Percentiles rank a stretch among this genome's conserved stretches.
These are phyloP conservation scores for Auriculariales sp. DNA, from an alignment of 768 basidiomycete species.

Conservation along the genomic window DNA sequence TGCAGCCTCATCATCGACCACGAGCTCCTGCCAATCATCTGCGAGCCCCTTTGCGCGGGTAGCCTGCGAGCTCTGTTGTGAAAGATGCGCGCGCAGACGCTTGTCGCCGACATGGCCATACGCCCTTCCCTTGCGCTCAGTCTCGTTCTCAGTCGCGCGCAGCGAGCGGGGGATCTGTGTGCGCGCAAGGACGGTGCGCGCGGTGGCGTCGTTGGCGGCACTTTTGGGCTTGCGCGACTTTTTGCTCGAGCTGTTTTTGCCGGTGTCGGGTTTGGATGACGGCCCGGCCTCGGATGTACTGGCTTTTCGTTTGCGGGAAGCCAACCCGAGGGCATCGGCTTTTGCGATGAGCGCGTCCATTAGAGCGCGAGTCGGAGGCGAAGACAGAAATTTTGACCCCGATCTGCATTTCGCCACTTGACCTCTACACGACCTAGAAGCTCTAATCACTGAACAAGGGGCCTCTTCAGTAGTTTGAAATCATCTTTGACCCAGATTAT, in stretches of 20 bases:
- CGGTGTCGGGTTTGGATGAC: no score
- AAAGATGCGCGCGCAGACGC: slow-evolving; percentile 59
- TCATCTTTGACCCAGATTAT: no score
- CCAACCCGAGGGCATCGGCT: slow-evolving; percentile 41
- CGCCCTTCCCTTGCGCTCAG: slow-evolving; percentile 17
- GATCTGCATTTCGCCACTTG: no score
- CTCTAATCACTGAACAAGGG: no score
- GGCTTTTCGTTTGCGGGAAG: slow-evolving; percentile 18
- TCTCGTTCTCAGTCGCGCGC: slow-evolving; percentile 23
- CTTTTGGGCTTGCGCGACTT: no score
- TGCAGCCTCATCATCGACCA: slow-evolving; percentile 36
- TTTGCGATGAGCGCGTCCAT: slow-evolving; percentile 69
- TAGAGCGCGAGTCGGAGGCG: background rate
- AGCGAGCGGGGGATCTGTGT: slow-evolving; percentile 61
- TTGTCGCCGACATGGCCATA: slow-evolving; percentile 56
- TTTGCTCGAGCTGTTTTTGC: no score
- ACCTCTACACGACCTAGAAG: no score
- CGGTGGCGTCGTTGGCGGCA: slow-evolving; percentile 41
- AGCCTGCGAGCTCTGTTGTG: slow-evolving; percentile 43
- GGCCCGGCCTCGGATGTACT: background rate
- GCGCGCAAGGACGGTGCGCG: slow-evolving; percentile 38
- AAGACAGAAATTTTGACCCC: no score
- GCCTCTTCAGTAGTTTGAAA: no score
- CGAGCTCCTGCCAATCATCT: slow-evolving; percentile 53
- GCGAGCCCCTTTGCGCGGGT: slow-evolving; percentile 46